Evolutionary conservation across 2,329 filamentous ascomycete genomes (phyloP).

Genomic region (Amauroascus niger): DNA sequence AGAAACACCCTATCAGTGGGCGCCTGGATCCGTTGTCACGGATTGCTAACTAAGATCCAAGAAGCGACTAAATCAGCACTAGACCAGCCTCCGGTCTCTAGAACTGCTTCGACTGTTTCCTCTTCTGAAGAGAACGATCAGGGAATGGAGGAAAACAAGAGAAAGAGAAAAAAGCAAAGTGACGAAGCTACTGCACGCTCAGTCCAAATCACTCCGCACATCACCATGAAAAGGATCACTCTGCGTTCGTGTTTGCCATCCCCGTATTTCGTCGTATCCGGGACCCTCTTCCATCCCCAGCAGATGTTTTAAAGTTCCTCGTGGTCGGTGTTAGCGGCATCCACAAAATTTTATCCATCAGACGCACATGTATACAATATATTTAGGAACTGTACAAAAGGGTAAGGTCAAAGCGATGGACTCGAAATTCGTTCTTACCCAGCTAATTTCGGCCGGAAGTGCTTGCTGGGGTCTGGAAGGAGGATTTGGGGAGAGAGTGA

Average conservation of each 20-base stretch:
- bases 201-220: background rate
- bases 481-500: background rate
- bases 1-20: background rate
- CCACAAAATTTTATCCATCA: background rate
- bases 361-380: too few relatives aligned
- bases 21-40: background rate
- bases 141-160: too few relatives aligned
- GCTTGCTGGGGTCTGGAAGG: background rate
- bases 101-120: too few relatives aligned
- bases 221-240: background rate
- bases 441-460: background rate
- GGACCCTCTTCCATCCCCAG: background rate
- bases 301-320: background rate
- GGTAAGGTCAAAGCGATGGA: background rate
- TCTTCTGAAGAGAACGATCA: too few relatives aligned
- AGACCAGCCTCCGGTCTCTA: background rate
- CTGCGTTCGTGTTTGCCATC: background rate
- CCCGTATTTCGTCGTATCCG: conserved; percentile 7
- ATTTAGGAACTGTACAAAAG: background rate
- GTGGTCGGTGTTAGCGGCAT: background rate
- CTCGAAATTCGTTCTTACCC: background rate
- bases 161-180: background rate
- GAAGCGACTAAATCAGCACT: background rate
- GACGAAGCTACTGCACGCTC: background rate
- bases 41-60: background rate